phyloP scores from a whole-genome alignment of 345 rosid species.

The Cardamine occulta region DNA sequence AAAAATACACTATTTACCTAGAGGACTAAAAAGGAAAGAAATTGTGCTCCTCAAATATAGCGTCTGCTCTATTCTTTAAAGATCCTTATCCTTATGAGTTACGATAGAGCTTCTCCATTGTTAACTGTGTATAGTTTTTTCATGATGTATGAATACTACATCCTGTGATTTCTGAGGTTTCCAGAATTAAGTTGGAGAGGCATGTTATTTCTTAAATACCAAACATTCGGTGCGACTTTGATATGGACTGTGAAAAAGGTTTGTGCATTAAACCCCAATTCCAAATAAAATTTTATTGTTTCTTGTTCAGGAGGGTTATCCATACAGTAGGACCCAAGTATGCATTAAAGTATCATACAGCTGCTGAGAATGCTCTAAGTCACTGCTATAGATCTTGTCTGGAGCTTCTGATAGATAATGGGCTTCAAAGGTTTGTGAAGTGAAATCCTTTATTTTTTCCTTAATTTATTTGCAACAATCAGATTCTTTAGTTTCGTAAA shows the following conservation, averaged over 20 bases:
- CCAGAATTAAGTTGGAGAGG: slow-evolving; percentile 2
- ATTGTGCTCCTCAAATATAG: slow-evolving; percentile 11
- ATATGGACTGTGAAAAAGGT: not conserved
- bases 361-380: slow-evolving; percentile 99
- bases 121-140: not conserved
- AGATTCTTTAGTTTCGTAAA: slow-evolving; percentile 11
- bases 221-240: slow-evolving; percentile 1
- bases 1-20: not conserved
- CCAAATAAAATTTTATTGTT: not conserved
- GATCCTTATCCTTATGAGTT: slow-evolving; percentile 1
- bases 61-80: not conserved
- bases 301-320: slow-evolving; percentile 67
- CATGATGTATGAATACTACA: slow-evolving; percentile 14
- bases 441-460: slow-evolving; percentile 15
- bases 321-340: slow-evolving; percentile 99
- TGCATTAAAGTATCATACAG: slow-evolving; percentile 96
- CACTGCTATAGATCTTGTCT: slow-evolving; percentile 97
- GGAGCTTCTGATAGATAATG: slow-evolving; percentile 87
- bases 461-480: not conserved
- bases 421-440: slow-evolving; percentile 70
- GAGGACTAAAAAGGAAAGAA: not conserved
- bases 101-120: slow-evolving; percentile 22
- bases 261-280: not conserved
- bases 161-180: slow-evolving; percentile 1
- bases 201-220: not conserved